phyloP scores from a whole-genome alignment of 2,329 filamentous ascomycete genomes.

The Teratosphaeria epicoccoides region DNA sequence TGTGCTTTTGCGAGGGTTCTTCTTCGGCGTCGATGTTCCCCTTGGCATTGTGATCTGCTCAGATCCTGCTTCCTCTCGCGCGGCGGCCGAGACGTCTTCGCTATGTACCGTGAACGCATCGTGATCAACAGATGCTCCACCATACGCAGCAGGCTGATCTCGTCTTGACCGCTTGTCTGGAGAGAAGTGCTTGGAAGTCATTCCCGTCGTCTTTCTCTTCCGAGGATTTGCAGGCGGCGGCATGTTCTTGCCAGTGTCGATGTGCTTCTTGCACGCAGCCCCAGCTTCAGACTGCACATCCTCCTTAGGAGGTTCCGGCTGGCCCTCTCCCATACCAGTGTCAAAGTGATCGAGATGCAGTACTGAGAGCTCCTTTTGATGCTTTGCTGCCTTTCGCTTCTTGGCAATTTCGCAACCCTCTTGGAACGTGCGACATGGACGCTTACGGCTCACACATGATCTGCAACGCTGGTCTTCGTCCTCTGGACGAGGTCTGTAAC shows the following conservation, averaged over 20 bases:
- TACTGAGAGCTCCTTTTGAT: not conserved
- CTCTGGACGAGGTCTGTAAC: not conserved
- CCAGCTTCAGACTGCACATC: not conserved
- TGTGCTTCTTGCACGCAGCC: not conserved
- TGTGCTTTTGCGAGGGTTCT: constrained; percentile 13
- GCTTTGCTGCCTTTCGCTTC: not conserved
- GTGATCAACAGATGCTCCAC: not conserved
- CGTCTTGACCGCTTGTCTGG: constrained; percentile 9
- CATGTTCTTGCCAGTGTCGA: not conserved
- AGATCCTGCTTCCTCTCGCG: not conserved
- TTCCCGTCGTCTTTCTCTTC: constrained; percentile 25
- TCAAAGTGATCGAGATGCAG: not conserved
- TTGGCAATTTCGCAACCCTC: not conserved
- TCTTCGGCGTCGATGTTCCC: not conserved
- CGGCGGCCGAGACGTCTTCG: not conserved
- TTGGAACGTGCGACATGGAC: not conserved
- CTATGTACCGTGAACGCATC: not conserved
- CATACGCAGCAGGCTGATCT: not conserved
- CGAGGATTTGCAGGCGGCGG: constrained; percentile 3
- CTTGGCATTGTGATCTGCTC: not conserved
- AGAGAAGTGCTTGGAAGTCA: constrained; percentile 24
- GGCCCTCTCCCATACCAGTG: not conserved
- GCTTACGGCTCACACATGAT: not conserved
- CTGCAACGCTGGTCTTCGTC: not conserved
- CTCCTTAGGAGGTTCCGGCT: not conserved